These are phyloP conservation scores for Lentinula edodes DNA, from an alignment of 768 basidiomycete genomes.

Conservation along the genomic window DNA sequence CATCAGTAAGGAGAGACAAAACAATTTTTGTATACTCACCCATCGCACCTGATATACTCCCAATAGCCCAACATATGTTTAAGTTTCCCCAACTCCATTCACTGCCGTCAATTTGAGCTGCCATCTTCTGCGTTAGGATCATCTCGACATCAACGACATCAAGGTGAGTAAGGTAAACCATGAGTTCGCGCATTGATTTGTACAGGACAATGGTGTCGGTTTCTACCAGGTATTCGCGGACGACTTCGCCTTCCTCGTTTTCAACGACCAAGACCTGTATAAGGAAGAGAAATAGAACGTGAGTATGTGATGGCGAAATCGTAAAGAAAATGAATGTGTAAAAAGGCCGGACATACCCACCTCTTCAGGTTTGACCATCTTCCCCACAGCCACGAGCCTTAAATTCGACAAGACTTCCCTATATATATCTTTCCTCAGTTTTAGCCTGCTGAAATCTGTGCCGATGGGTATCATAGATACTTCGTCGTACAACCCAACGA, in stretches of 20 bases:
- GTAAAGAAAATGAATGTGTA: too few relatives aligned
- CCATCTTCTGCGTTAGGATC: slow-evolving; percentile 71
- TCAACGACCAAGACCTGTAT: slow-evolving; percentile 69
- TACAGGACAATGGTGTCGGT: slow-evolving; percentile 74
- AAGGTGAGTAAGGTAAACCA: slow-evolving; percentile 75
- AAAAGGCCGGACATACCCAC: slow-evolving; percentile 25
- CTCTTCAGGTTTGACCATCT: slow-evolving; percentile 84
- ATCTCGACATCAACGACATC: slow-evolving; percentile 74
- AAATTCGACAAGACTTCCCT: slow-evolving; percentile 67
- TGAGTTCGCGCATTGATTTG: slow-evolving; percentile 75
- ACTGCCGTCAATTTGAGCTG: slow-evolving; percentile 68
- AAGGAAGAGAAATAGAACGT: neutral
- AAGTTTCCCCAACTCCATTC: slow-evolving; percentile 85
- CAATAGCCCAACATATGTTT: slow-evolving; percentile 84
- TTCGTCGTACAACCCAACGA: slow-evolving; percentile 74
- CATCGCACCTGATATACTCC: slow-evolving; percentile 80
- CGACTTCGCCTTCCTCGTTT: slow-evolving; percentile 81
- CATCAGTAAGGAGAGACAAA: neutral
- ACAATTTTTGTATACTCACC: slow-evolving; percentile 37
- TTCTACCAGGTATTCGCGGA: slow-evolving; percentile 78
- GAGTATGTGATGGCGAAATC: neutral
- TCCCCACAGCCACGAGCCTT: slow-evolving; percentile 70
- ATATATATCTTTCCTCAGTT: slow-evolving; percentile 46
- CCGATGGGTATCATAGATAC: slow-evolving; percentile 45
- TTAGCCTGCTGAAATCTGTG: neutral